These are phyloP conservation scores for Tetracladium marchalianum DNA, from an alignment of 495 filamentous ascomycete genomes.

Conservation along the genomic window DNA sequence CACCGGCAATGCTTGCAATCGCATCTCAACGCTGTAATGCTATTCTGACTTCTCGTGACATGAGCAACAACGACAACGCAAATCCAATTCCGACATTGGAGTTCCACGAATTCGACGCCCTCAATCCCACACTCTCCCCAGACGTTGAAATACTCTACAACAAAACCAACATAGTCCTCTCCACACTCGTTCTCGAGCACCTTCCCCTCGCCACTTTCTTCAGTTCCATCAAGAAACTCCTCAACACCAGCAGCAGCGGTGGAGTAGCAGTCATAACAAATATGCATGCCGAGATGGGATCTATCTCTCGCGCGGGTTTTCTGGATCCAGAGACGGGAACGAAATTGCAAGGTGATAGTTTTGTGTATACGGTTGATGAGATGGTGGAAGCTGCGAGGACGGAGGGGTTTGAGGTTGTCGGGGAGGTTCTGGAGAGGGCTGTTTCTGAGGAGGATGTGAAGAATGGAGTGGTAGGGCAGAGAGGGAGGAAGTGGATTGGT, in stretches of 20 bases:
- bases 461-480: constrained; percentile 37
- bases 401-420: constrained; percentile 39
- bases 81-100: neutral
- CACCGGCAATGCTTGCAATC: constrained; percentile 27
- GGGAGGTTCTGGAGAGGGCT: constrained; percentile 19
- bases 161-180: constrained; percentile 31
- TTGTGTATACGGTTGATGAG: constrained; percentile 44
- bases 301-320: constrained; percentile 56
- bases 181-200: constrained; percentile 63
- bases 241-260: constrained; percentile 21
- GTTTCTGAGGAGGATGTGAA: constrained; percentile 40
- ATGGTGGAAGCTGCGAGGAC: constrained; percentile 42
- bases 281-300: constrained; percentile 66
- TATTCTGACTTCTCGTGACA: neutral
- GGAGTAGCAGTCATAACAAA: constrained; percentile 56
- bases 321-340: constrained; percentile 42
- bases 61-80: neutral
- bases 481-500: constrained; percentile 62
- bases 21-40: constrained; percentile 4
- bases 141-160: constrained; percentile 26
- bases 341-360: constrained; percentile 56
- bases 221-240: constrained; percentile 31
- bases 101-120: constrained; percentile 15
- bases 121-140: neutral
- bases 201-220: constrained; percentile 51